Base-by-base conservation (phyloP, 2,329 filamentous ascomycete genomes). In the Aureobasidium sp. region DNA sequence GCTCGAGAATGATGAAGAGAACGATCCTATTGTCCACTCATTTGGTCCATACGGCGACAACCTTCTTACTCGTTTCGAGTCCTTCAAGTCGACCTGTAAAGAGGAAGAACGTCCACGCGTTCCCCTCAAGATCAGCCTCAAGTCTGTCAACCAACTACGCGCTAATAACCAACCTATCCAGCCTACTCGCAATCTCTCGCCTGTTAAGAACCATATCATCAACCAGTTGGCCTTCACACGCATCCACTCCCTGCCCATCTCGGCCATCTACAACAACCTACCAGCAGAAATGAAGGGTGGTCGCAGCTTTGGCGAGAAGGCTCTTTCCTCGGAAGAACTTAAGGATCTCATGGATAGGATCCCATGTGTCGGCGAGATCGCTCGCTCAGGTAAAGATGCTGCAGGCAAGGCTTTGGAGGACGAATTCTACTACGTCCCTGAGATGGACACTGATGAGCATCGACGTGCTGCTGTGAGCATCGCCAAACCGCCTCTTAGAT, bases 211-310 rank as follows among this genome's bases (percentile, higher is more conserved):
- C 74, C 94, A 99, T 72, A 86, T 96, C 65, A 84, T 94, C 73
- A 97, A 97, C 75, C 94, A 99, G 76, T 84, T 99, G 34, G 94
- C 94, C 36, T 99, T 90, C 75, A 97, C 94, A 1, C 89, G 93
- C 32, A 82, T 97, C 7, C 92, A 93, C 17, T 96, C 92, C 0
- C 94, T 91, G 29, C 93, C 94, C 4, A 82, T 97, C 53, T 95
- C 93, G 1, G 89, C 87, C 55, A 94, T 99, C 62, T 82, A 97
- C 78, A 87, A 85, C 73, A 90, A 96, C 71, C 85, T 99, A 13
- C 94, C 94, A n/a, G 70, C 75, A 29, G 77, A 80, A 64, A 68
- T 71, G 67, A 66, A 68, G 32, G 70, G 57, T 74, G 75, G 58
- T 73, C 80, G 41, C 70, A 73, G 55, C 73, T 61, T 73, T 6